A percentile compares a stretch with the other conserved stretches of the same genome.
phyloP scores from a whole-genome alignment of 257 asterid genomes.

The Rauvolfia tetraphylla region DNA sequence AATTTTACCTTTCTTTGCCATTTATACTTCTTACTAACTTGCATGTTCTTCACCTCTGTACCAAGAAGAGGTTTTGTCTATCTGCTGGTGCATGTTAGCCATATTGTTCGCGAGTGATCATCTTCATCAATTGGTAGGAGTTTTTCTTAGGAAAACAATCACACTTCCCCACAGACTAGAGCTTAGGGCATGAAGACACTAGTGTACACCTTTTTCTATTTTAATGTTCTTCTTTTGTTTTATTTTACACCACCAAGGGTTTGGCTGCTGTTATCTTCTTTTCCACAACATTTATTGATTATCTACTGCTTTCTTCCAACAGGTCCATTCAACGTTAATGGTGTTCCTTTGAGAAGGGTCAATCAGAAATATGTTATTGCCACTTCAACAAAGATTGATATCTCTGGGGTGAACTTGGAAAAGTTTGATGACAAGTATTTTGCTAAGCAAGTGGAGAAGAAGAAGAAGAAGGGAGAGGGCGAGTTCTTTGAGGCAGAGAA shows the following conservation, averaged over 20 bases:
- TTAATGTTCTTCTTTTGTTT: too few species aligned
- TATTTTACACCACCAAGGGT: too few species aligned
- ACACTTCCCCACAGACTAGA: not conserved
- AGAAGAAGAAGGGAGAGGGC: constrained; percentile 45
- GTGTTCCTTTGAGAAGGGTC: constrained; percentile 67
- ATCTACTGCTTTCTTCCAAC: not conserved
- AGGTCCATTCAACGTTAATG: constrained; percentile 67
- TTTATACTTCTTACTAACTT: not conserved
- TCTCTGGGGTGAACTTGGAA: constrained; percentile 43
- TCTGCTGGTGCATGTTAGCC: not conserved
- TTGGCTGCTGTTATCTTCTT: not conserved
- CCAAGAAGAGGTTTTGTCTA: too few species aligned
- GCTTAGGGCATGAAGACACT: not conserved
- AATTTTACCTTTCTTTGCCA: not conserved
- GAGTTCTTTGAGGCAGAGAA: constrained; percentile 59
- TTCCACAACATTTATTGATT: not conserved
- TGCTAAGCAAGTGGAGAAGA: constrained; percentile 53
- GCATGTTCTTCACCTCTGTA: too few species aligned
- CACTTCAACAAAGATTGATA: constrained; percentile 58
- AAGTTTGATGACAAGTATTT: constrained; percentile 63
- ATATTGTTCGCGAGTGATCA: not conserved
- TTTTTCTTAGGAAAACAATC: not conserved
- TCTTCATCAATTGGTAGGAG: not conserved
- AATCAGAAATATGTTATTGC: constrained; percentile 65
- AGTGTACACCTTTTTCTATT: too few species aligned